Conservation (phyloP, 768 basidiomycete species). For the Candolleomyces eurysporus region DNA sequence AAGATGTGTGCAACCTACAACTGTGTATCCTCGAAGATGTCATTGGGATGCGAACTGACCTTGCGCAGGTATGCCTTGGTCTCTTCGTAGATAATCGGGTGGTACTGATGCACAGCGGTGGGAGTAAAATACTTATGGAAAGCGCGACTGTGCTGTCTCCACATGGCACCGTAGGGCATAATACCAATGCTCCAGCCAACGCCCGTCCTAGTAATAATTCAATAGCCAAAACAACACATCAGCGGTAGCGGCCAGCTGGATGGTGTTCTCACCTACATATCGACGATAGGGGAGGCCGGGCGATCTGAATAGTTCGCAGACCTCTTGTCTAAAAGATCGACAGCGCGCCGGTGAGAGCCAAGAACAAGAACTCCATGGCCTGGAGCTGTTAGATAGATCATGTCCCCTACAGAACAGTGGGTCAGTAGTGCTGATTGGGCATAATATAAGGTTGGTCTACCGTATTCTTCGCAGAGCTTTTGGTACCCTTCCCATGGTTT, state of each 20-base stretch:
- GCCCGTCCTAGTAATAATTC: constrained; percentile 23
- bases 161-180: constrained; percentile 24
- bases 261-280: not conserved
- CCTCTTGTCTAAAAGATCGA: constrained; percentile 17
- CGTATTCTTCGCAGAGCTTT: not conserved
- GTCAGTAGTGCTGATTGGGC: not conserved
- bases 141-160: constrained; percentile 25
- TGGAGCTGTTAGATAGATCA: constrained; percentile 12
- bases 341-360: constrained; percentile 1
- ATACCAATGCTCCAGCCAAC: constrained; percentile 21
- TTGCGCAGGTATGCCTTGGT: constrained; percentile 17
- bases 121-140: constrained; percentile 23
- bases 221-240: not conserved
- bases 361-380: constrained; percentile 13
- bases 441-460: not conserved
- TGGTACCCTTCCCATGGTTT: not conserved
- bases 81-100: constrained; percentile 21
- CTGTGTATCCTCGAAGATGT: constrained; percentile 23
- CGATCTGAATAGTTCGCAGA: constrained; percentile 15
- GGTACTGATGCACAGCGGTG: constrained; percentile 19
- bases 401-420: constrained; percentile 8
- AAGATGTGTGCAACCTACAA: constrained; percentile 19
- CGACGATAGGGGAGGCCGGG: constrained; percentile 4
- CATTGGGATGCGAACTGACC: constrained; percentile 18
- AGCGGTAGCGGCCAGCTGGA: not conserved